Conservation (phyloP, 768 basidiomycete species). For the Rhodotorula kratochvilovae region DNA sequence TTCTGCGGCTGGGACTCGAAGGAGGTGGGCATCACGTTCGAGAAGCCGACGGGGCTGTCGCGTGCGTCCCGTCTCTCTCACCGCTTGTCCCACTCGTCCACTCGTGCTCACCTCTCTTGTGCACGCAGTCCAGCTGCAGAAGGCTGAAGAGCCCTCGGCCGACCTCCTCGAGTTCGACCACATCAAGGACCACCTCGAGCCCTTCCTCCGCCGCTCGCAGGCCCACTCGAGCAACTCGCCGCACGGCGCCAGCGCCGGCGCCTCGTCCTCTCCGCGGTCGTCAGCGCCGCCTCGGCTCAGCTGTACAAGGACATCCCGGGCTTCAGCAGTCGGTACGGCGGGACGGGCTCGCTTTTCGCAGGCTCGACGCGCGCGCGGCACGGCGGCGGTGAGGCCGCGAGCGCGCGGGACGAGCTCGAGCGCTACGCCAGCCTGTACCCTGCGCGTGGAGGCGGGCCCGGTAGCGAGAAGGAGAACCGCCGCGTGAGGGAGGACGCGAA, state of each 20-base stretch:
- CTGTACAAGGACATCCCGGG: constrained; percentile 68
- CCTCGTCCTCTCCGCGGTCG: constrained; percentile 65
- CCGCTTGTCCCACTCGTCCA: background rate
- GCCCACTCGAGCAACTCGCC: constrained; percentile 30
- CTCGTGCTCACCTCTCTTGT: background rate
- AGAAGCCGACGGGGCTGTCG: constrained; percentile 92
- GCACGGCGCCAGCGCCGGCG: constrained; percentile 15
- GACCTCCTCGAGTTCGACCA: constrained; percentile 86
- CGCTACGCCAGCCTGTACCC: constrained; percentile 34
- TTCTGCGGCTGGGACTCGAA: constrained; percentile 93
- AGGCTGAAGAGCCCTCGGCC: constrained; percentile 76
- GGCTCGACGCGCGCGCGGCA: constrained; percentile 9
- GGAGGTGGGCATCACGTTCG: constrained; percentile 84
- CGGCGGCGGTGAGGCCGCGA: constrained; percentile 23
- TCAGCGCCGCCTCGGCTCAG: constrained; percentile 71
- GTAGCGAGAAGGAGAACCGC: constrained; percentile 9
- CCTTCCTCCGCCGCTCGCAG: constrained; percentile 63
- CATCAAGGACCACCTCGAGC: constrained; percentile 94
- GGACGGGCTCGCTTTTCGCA: constrained; percentile 30
- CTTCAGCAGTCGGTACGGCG: constrained; percentile 36
- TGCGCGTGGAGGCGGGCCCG: background rate
- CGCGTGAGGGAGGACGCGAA: background rate
- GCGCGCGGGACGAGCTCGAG: constrained; percentile 44
- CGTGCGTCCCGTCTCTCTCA: constrained; percentile 53
- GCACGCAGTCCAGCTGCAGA: constrained; percentile 75